A percentile compares a stretch with the other conserved stretches of the same genome.
phyloP scores from a whole-genome alignment of 257 asterid species.

The Capsicum pubescens region DNA sequence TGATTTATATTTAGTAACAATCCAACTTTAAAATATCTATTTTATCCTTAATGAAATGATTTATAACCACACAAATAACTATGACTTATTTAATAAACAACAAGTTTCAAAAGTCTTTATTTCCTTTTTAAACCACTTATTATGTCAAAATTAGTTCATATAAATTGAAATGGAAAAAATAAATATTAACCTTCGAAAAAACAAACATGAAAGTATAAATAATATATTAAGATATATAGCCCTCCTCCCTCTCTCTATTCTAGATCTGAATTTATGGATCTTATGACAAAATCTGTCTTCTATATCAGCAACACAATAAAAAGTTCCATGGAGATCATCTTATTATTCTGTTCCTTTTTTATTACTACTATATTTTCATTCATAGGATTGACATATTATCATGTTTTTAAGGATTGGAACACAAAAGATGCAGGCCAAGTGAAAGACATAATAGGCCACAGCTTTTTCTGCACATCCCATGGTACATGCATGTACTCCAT shows the following conservation, averaged over 20 bases:
- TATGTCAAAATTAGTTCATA: too few species aligned
- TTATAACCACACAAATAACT: too few species aligned
- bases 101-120: too few species aligned
- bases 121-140: too few species aligned
- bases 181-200: too few species aligned
- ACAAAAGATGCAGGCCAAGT: slow-evolving; percentile 20
- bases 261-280: slow-evolving; percentile 32
- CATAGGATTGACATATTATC: slow-evolving; percentile 24
- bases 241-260: not conserved
- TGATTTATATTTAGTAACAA: too few species aligned
- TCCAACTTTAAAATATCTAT: too few species aligned
- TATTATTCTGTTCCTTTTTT: slow-evolving; percentile 23
- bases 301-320: slow-evolving; percentile 22
- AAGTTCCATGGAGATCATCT: not conserved
- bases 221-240: too few species aligned
- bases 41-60: too few species aligned
- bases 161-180: too few species aligned
- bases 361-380: slow-evolving; percentile 22
- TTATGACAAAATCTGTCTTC: slow-evolving; percentile 20
- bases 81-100: too few species aligned
- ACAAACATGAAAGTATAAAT: too few species aligned
- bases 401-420: slow-evolving; percentile 26
- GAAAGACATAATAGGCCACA: slow-evolving; percentile 13
- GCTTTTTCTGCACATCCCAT: not conserved
- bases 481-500: slow-evolving; percentile 18